Evolutionary conservation across 768 basidiomycete genomes (phyloP).

Genomic region (Coprinopsis cinerea): DNA sequence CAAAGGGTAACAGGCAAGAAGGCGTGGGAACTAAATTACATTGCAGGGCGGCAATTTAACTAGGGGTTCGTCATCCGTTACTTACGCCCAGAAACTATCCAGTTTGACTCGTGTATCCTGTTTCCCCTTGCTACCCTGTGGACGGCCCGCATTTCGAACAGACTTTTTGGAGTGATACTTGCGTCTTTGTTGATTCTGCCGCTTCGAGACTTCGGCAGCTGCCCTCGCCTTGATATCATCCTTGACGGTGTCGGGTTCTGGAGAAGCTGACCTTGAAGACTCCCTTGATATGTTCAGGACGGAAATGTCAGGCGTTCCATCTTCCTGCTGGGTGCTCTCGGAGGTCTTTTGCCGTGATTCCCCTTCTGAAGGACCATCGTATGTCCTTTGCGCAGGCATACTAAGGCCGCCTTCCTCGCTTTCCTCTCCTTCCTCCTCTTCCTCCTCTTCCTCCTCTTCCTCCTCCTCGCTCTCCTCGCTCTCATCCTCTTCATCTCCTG

Average conservation of each 20-base stretch:
- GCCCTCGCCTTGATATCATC: conserved; percentile 55
- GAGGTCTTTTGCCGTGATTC: too few relatives aligned
- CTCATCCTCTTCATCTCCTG: conserved; percentile 22
- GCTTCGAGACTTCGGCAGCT: conserved; percentile 51
- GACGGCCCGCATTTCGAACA: conserved; percentile 54
- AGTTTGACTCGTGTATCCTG: conserved; percentile 62
- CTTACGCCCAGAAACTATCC: conserved; percentile 42
- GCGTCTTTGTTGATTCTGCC: conserved; percentile 55
- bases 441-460: conserved; percentile 30
- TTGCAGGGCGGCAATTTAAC: too few relatives aligned
- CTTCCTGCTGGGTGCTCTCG: too few relatives aligned
- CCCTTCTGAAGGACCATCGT: too few relatives aligned
- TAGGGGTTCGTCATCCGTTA: too few relatives aligned
- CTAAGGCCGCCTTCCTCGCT: conserved; percentile 9
- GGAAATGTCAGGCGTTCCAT: background rate
- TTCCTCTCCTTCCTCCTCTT: conserved; percentile 22
- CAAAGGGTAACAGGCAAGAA: background rate
- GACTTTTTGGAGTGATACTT: conserved; percentile 78
- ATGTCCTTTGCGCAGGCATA: too few relatives aligned
- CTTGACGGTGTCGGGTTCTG: conserved; percentile 33
- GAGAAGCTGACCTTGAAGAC: conserved; percentile 32
- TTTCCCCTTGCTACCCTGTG: conserved; percentile 83
- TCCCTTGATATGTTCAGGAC: background rate
- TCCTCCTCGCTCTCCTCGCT: conserved; percentile 27
- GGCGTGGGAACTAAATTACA: conserved; percentile 14